Conservation (phyloP, 1,139 yeast genomes). For the Diutina neorugosa region DNA sequence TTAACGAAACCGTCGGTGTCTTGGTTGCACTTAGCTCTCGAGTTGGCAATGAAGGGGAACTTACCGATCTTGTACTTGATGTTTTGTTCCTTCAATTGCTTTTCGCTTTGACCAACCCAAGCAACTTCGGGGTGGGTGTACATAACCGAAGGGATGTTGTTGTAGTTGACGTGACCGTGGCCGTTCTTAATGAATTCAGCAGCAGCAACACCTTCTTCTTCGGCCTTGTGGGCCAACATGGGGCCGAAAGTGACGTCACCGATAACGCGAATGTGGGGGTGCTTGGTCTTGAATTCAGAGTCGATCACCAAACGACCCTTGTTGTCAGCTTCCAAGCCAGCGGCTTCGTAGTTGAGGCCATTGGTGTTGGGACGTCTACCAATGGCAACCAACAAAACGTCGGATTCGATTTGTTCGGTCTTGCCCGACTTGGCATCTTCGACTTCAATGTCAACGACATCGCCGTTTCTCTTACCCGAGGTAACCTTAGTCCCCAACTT, state of each 20-base stretch:
- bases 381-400: conserved; percentile 88
- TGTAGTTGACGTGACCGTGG: conserved; percentile 97
- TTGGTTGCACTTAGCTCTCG: conserved; percentile 96
- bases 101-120: conserved; percentile 96
- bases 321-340: conserved; percentile 84
- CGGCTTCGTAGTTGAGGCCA: conserved; percentile 78
- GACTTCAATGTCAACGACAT: conserved; percentile 71
- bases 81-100: conserved; percentile 90
- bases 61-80: conserved; percentile 88
- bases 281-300: conserved; percentile 84
- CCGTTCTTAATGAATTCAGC: conserved; percentile 93
- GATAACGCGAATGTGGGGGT: conserved; percentile 88
- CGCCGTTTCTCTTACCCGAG: conserved; percentile 81
- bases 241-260: conserved; percentile 99
- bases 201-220: conserved; percentile 93
- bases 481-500: conserved; percentile 87
- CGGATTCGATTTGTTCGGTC: conserved; percentile 72
- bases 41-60: conserved; percentile 97
- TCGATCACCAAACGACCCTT: conserved; percentile 91
- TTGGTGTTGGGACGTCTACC: conserved; percentile 97
- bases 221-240: conserved; percentile 99
- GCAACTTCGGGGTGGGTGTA: conserved; percentile 99
- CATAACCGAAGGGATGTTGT: conserved; percentile 96
- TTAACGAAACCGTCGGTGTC: conserved; percentile 98
- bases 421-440: conserved; percentile 86